Evolutionary conservation across 2,329 filamentous ascomycete species (phyloP), one percentile per base, ranked within the genome.

Genomic region (Fusarium sp.): DNA sequence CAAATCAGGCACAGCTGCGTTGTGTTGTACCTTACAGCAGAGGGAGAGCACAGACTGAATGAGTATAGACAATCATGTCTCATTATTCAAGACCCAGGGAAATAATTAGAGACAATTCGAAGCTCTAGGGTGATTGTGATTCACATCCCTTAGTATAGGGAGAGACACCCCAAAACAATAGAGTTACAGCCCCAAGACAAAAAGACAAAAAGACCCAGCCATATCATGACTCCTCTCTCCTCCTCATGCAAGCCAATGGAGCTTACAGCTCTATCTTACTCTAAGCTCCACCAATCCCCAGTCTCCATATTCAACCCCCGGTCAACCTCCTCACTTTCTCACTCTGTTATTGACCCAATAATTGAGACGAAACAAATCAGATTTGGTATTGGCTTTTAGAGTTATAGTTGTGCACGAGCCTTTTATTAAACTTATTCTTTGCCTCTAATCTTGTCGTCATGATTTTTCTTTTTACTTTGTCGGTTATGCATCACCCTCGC

Each of bases 11-110:
- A 71, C 65, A 61, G 54, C 48, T 65, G 58, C 16, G 48, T 41
- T n/a, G 22, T 34, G 27, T 51, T 54, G 68, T 71, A 71, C 68
- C 68, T 71, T 71, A 69, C 68, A 71, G 68, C 55, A 64, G 44
- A 51, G 51, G 44, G 30, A 67, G 56, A 66, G 67, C 67, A 69
- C 67, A 59, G 66, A 70, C 66, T 13, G 22, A 40, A 9, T n/a
- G 42, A 30, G 46, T 27, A 40, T 63, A 34, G 40, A 20, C 46
- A 34, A 46, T 69, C 58, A 41, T 59, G 58, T 66, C 45, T 54
- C 27, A 24, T 49, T 30, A 25, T 46, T 46, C 24, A 7, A 37
- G 10, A 37, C 18, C 37, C 29, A 61, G 47, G 34, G 34, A 46
- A 30, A 45, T 10, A 32, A 67, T 48, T 20, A 41, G 46, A 40